Evolutionary conservation across 108 stramenopile genomes (phyloP).

Genomic region (Pseudonitzschia multistriata): DNA sequence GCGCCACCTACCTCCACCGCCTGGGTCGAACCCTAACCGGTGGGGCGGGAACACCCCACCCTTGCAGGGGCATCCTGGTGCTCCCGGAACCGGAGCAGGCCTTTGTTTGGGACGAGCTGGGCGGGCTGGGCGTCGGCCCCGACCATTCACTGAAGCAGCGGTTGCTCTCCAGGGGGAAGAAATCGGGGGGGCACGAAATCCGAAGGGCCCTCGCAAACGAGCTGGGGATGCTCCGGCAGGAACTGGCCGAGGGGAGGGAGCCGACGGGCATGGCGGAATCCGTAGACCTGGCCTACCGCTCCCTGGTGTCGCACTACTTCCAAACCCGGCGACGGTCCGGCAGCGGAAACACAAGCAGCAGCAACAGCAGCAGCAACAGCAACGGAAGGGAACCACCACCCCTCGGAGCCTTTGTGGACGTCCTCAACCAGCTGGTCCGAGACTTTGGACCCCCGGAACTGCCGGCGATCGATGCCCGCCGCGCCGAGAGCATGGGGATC

Average conservation of each 20-base stretch:
- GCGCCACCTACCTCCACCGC: conserved; percentile 94
- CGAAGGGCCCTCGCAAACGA: conserved; percentile 23
- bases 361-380: no score
- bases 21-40: conserved; percentile 92
- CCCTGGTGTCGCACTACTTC: conserved; percentile 34
- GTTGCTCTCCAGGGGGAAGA: conserved; percentile 1
- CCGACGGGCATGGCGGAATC: conserved; percentile 19
- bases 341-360: background rate
- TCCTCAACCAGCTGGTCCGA: conserved; percentile 24
- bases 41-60: conserved; percentile 78
- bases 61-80: conserved; percentile 61
- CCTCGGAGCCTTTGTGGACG: background rate
- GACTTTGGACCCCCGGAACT: conserved; percentile 31
- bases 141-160: conserved; percentile 9
- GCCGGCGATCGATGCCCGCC: conserved; percentile 27
- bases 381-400: conserved; percentile 3
- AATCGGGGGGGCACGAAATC: background rate
- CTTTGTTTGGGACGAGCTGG: conserved; percentile 29
- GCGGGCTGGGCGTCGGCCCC: conserved; percentile 13
- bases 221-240: conserved; percentile 27
- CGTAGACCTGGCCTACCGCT: conserved; percentile 27
- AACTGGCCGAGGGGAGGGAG: conserved; percentile 21
- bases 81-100: conserved; percentile 33
- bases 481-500: conserved; percentile 29
- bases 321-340: conserved; percentile 13